Base-by-base conservation (phyloP, 2,329 filamentous ascomycete genomes). In the Thelonectria discophora region DNA sequence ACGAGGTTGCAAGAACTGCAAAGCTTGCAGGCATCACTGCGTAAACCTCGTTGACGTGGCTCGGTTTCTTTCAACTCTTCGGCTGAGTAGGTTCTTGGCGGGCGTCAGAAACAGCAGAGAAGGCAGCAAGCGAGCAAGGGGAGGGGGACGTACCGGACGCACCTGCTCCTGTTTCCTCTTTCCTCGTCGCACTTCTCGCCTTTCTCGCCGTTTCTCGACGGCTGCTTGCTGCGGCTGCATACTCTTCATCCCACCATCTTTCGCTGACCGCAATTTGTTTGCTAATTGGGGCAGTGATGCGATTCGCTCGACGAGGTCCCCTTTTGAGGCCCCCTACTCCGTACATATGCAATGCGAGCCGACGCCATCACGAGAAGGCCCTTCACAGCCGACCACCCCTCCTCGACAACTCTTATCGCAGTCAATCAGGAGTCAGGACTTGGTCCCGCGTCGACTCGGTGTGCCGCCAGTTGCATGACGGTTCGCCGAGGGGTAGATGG, bases 401-500 rank as follows among this genome's bases (percentile, higher is more conserved):
- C 51, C 59, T 59, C 56, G 13, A 54, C 47, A 46, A 51, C 56
- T 64, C 57, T 49, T 62, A 46, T 46, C 40, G 50, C 50, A 60
- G 60, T 67, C 69, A 70, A 72, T 72, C 69, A 72, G 58, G 55
- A 58, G 53, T 39, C 54, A 27, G 55, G 58, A 45, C 65, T 55
- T 65, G 58, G 63, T 67, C 49, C 40, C 52, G 61, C 58, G 59
- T 66, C 68, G 59, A 60, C 62, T 70, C 69, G 69, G 69, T 72
- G 69, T 72, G 69, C 69, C 61, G 61, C 57, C 55, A 58, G 68
- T 63, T 67, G 69, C 69, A 72, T 69, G 58, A 52, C 32, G 55
- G 68, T 62, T 64, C 60, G 64, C 63, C 62, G 48, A 54, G 62
- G 37, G 57, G 54, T 39, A 27, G 52, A 58, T 72, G 65, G 68